Conservation (phyloP, 2,329 filamentous ascomycete genomes). For the Colletotrichum ledebouriae region DNA sequence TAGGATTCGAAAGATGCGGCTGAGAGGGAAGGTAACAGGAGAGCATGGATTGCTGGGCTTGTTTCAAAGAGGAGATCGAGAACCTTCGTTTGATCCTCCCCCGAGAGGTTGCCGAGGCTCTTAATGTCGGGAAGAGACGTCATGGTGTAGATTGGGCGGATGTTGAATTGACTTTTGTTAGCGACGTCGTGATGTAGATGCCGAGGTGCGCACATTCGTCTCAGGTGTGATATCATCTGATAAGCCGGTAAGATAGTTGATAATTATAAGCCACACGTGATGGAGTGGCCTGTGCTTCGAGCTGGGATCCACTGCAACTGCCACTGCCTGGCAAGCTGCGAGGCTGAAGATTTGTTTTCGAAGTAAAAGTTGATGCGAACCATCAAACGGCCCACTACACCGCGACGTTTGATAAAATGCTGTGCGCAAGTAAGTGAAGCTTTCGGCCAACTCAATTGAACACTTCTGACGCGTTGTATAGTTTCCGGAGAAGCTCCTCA, state of each 20-base stretch:
- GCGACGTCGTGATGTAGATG: not conserved
- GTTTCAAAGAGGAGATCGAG: conserved; percentile 90
- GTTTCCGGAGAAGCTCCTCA: conserved; percentile 98
- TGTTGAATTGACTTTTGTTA: conserved; percentile 1
- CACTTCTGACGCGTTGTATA: conserved; percentile 54
- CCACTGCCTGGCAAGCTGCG: conserved; percentile 29
- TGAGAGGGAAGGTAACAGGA: conserved; percentile 77
- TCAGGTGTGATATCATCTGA: conserved; percentile 29
- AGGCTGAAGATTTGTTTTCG: conserved; percentile 44
- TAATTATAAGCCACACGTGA: conserved; percentile 25
- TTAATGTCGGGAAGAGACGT: conserved; percentile 68
- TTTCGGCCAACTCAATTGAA: not conserved
- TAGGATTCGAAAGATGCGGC: conserved; percentile 74
- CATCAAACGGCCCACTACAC: conserved; percentile 24
- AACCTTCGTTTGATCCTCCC: conserved; percentile 66
- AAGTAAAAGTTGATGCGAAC: conserved; percentile 33
- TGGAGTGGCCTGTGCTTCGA: conserved; percentile 35
- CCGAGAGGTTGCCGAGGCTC: conserved; percentile 67
- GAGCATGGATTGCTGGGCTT: conserved; percentile 78
- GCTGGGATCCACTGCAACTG: conserved; percentile 23
- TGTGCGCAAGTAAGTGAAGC: conserved; percentile 55
- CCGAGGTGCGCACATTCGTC: not conserved
- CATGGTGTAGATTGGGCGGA: conserved; percentile 13
- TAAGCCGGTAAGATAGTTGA: conserved; percentile 21
- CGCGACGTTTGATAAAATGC: conserved; percentile 39